phyloP scores from a whole-genome alignment of 192 early-diverging fungal genomes.

The Podila epigama region DNA sequence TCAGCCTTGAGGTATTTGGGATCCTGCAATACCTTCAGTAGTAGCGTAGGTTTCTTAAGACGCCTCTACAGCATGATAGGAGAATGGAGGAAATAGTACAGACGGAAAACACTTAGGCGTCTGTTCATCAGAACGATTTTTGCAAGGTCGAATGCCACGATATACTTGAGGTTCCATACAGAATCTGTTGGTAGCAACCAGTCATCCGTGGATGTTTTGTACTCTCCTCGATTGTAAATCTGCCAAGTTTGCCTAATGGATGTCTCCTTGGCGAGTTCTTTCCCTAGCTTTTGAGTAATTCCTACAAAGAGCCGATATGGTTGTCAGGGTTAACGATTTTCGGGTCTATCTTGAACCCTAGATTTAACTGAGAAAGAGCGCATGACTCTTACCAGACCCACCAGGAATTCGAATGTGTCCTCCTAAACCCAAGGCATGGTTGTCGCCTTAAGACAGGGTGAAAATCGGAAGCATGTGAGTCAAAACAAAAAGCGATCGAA shows the following conservation, averaged over 20 bases:
- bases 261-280: constrained; percentile 28
- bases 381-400: constrained; percentile 26
- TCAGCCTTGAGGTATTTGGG: constrained; percentile 44
- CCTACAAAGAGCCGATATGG: constrained; percentile 6
- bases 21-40: constrained; percentile 23
- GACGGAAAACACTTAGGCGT: too few species aligned
- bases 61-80: constrained; percentile 26
- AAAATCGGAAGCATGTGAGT: background rate
- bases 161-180: constrained; percentile 4
- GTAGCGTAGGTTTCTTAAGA: constrained; percentile 21
- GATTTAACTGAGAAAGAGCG: background rate
- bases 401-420: constrained; percentile 25
- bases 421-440: constrained; percentile 48
- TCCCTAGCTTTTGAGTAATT: constrained; percentile 22
- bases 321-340: too few species aligned
- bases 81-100: background rate
- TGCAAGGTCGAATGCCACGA: background rate
- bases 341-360: too few species aligned
- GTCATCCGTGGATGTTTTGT: constrained; percentile 38
- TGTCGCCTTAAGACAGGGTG: constrained; percentile 23
- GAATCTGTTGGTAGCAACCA: constrained; percentile 50
- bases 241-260: constrained; percentile 47
- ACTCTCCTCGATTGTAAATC: constrained; percentile 47
- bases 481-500: background rate
- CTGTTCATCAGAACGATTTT: background rate